A percentile compares a stretch with the other conserved stretches of the same genome.
These are phyloP conservation scores for Beauveria brongniartii DNA, from an alignment of 2,329 filamentous ascomycete genomes.

Conservation along the genomic window DNA sequence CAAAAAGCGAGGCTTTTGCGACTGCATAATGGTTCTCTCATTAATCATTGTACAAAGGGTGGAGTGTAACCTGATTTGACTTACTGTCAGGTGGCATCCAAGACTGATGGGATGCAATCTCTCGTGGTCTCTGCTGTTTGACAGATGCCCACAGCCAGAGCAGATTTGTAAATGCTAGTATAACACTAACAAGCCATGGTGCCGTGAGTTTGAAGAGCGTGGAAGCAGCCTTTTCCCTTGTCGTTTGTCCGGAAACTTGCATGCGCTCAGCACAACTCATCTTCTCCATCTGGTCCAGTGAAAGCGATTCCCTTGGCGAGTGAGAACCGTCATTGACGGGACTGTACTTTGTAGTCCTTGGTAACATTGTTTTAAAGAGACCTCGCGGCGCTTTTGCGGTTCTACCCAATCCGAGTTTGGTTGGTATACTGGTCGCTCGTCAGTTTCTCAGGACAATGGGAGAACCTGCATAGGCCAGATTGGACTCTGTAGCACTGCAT, in stretches of 20 bases:
- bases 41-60: too few species aligned
- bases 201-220: background rate
- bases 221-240: background rate
- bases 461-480: too few species aligned
- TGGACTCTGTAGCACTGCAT: too few species aligned
- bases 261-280: background rate
- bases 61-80: background rate
- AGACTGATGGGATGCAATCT: background rate
- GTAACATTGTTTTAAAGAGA: background rate
- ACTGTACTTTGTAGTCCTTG: background rate
- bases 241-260: too few species aligned
- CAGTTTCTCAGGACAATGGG: too few species aligned
- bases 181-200: background rate
- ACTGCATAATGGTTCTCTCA: background rate
- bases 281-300: background rate
- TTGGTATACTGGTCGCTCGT: background rate
- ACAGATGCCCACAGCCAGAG: background rate
- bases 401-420: too few species aligned
- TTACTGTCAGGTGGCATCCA: background rate
- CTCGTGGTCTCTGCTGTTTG: background rate
- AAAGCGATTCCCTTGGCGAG: background rate
- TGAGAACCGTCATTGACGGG: background rate
- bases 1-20: background rate
- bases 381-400: background rate
- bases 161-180: background rate